Percentiles rank a stretch among this genome's conserved stretches.
These are phyloP conservation scores for Phytophthora tentaculata DNA, from an alignment of 352 stramenopile genomes.

Conservation along the genomic window DNA sequence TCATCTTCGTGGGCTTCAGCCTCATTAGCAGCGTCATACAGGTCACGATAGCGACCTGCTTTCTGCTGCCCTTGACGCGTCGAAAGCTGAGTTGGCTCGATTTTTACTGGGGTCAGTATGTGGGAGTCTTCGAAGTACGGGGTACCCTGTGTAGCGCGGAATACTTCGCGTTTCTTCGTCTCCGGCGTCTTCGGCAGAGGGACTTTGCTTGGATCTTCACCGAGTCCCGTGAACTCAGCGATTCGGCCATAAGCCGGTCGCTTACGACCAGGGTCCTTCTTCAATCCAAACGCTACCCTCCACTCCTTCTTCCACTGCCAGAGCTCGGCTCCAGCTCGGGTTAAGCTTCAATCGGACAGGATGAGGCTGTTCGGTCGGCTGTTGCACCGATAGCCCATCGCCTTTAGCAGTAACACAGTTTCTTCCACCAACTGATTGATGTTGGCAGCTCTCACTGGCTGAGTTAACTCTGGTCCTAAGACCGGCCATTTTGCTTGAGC, in stretches of 20 bases:
- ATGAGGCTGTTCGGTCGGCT: neutral
- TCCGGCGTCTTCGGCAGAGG: neutral
- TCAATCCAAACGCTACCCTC: neutral
- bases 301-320: neutral
- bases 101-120: neutral
- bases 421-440: neutral
- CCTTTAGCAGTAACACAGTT: neutral
- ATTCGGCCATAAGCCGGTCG: neutral
- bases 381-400: neutral
- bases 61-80: neutral
- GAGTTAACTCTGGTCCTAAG: conserved; percentile 1
- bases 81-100: neutral
- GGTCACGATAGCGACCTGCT: neutral
- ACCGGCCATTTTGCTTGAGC: conserved; percentile 2
- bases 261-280: neutral
- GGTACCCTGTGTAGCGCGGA: neutral
- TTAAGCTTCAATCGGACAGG: neutral
- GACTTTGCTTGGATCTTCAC: neutral
- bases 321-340: neutral
- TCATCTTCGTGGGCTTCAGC: neutral
- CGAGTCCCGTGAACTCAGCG: neutral
- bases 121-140: conserved; percentile 1
- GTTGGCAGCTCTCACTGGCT: neutral
- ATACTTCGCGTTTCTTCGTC: neutral
- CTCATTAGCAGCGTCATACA: neutral